Conservation (phyloP, 2,329 filamentous ascomycete genomes). For the Venturia nashicola region DNA sequence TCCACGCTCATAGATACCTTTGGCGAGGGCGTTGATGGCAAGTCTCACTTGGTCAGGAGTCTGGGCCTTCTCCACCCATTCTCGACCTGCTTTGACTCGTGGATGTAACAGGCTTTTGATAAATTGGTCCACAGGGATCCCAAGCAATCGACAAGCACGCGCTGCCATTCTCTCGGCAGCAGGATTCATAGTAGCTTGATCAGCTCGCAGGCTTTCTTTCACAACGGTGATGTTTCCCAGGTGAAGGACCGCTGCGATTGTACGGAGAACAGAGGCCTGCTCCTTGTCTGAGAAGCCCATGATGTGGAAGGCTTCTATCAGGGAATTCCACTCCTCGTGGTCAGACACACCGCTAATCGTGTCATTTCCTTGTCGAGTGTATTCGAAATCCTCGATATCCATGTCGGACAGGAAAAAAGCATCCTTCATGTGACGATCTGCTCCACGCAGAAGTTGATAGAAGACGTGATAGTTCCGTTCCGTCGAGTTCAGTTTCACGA, state of each 20-base stretch:
- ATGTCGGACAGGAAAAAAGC: constrained; percentile 65
- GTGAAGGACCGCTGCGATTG: constrained; percentile 83
- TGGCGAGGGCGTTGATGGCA: constrained; percentile 79
- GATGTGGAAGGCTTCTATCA: constrained; percentile 85
- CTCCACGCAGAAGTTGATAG: constrained; percentile 85
- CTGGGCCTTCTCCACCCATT: constrained; percentile 98
- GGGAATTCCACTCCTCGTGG: constrained; percentile 71
- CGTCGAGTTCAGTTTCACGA: constrained; percentile 73
- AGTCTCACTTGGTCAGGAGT: constrained; percentile 92
- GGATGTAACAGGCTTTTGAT: constrained; percentile 82
- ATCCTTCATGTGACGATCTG: constrained; percentile 58
- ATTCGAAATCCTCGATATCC: constrained; percentile 77
- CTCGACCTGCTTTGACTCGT: constrained; percentile 84
- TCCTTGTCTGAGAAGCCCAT: constrained; percentile 89
- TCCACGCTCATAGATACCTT: constrained; percentile 93
- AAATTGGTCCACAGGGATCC: constrained; percentile 75
- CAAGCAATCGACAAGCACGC: constrained; percentile 71
- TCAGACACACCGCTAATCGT: constrained; percentile 86
- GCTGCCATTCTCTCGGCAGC: constrained; percentile 65
- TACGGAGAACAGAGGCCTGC: constrained; percentile 70
- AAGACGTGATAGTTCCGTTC: constrained; percentile 97
- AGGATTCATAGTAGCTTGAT: constrained; percentile 72
- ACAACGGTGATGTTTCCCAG: constrained; percentile 82
- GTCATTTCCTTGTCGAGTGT: constrained; percentile 85
- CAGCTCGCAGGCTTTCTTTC: constrained; percentile 80